Evolutionary conservation across 2,329 filamentous ascomycete species (phyloP), one percentile per base, ranked within the genome.

Genomic region (Cordyceps tenuipes): DNA sequence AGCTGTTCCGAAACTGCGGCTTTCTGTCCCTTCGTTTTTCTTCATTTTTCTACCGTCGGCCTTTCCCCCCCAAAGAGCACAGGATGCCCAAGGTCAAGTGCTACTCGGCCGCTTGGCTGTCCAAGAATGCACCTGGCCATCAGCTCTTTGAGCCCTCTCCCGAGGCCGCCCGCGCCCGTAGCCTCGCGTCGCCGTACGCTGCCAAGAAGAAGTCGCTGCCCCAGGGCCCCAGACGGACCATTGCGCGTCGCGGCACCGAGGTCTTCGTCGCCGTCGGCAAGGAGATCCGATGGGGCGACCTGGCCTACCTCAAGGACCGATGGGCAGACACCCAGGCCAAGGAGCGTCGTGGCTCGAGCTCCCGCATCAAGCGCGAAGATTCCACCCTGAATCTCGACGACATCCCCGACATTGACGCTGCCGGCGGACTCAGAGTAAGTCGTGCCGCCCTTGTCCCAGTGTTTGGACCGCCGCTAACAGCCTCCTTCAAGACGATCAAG

Each of bases 221-320:
- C 21, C 68, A 71, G 1, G 82, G 83, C 19, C 82, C 84, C 10
- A 77, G 80, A 61, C 75, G 84, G 64, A 91, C 86, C 0, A 87
- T 97, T 67, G 92, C 91, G 10, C 85, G 83, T 54, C 82, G 93
- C 62, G 91, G 89, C 17, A 91, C 89, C 1, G 92, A 99, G 68
- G 78, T 97, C 10, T 97, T 97, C 70, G 86, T 91, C 13, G 92
- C 91, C 21, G 86, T 89, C 46, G 92, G 92, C 53, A 92, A 88
- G 67, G 90, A 97, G 73, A 88, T 99, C 63, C 83, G 92, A 72
- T 99, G 94, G 91, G 87, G 89, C 10, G 90, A 96, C 73, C 76
- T 99, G 59, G 84, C 85, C 56, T 84, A 87, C 62, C 73, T 97
- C 68, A 96, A 95, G 76, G 89, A 86, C 63, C 71, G 69, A 54